Evolutionary conservation across 164 flowering plant genomes (phyloP), one percentile per base, ranked within the genome.

Genomic region (Liriodendron chinense): DNA sequence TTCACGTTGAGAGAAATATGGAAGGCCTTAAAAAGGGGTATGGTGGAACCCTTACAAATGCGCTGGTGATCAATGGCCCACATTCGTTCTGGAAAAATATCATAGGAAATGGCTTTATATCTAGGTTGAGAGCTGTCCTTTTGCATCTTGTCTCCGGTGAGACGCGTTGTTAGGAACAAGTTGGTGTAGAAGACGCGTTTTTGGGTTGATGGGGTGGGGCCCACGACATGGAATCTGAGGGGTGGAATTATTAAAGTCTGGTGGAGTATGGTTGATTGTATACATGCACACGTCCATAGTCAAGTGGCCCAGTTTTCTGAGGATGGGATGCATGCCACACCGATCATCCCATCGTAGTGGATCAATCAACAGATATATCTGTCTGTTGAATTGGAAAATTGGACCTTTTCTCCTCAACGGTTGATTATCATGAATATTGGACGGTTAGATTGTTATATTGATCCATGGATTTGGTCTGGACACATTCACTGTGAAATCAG

Each of bases 141-240:
- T 62, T 13, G 20, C 34, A 53, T 14, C 24, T 18, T 24, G 22
- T 61, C 18, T 64, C 56, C 28, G 59, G 20, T 53, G 43, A 21
- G 23, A 14, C 57, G 70, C 56, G 77, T 74, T 48, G 47, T 12
- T 7, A 22, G 9, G 25, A 48, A 22, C 65, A 18, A 56, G 25
- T 28, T 71, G 34, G 21, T 62, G 61, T 4, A 65, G 72, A 77
- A 71, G 28, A 75, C 83, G 86, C 83, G 84, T 34, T 34, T 34
- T 34, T 34, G 43, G 5, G 43, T 34, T 34, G 43, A 34, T 34
- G 43, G 43, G 43, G 43, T 80, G 20, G 59, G 59, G 59, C 59
- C 59, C 1, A 53, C 18, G 2, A 12, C 59, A 12, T 3, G 59
- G 59, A 13, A 14, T 53, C 59, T 53, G 18, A 53, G 16, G 13